Percentiles rank a stretch among this genome's conserved stretches.
phyloP scores from a whole-genome alignment of 371 early-diverging fungal genomes.

The Rhizopus delemar region DNA sequence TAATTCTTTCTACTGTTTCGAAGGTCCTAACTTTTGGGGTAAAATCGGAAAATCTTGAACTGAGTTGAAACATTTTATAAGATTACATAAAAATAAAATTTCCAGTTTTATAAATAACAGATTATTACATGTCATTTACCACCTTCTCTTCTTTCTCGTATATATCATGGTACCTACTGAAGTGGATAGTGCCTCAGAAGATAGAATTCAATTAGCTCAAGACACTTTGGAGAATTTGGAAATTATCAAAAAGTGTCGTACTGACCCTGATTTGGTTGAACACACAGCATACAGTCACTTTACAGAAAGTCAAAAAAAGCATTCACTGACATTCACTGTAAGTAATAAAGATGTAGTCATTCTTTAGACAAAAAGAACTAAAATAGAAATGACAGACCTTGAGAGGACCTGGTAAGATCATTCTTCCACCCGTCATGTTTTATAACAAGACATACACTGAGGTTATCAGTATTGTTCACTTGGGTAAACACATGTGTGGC shows the following conservation, averaged over 20 bases:
- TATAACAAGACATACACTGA: conserved; percentile 44
- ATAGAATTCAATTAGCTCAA: conserved; percentile 63
- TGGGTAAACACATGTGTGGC: conserved; percentile 60
- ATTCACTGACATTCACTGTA: conserved; percentile 41
- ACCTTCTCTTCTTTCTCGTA: too few relatives aligned
- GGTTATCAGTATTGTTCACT: conserved; percentile 34
- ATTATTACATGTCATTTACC: too few relatives aligned
- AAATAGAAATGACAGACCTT: conserved; percentile 24
- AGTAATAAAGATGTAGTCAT: background rate
- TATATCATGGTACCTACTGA: too few relatives aligned
- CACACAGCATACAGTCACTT: conserved; percentile 36
- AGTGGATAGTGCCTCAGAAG: background rate
- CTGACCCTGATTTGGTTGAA: conserved; percentile 30
- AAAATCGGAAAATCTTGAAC: too few relatives aligned
- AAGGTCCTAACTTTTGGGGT: too few relatives aligned
- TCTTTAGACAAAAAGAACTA: too few relatives aligned
- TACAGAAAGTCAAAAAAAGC: conserved; percentile 25
- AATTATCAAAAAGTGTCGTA: conserved; percentile 30
- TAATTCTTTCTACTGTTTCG: too few relatives aligned
- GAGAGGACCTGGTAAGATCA: conserved; percentile 43
- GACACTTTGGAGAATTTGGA: conserved; percentile 31
- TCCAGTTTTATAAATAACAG: too few relatives aligned
- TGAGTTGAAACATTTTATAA: too few relatives aligned
- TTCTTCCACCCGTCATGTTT: conserved; percentile 40
- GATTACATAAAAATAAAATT: too few relatives aligned